Conservation (phyloP, 345 rosid genomes). For the Isatis tinctoria region DNA sequence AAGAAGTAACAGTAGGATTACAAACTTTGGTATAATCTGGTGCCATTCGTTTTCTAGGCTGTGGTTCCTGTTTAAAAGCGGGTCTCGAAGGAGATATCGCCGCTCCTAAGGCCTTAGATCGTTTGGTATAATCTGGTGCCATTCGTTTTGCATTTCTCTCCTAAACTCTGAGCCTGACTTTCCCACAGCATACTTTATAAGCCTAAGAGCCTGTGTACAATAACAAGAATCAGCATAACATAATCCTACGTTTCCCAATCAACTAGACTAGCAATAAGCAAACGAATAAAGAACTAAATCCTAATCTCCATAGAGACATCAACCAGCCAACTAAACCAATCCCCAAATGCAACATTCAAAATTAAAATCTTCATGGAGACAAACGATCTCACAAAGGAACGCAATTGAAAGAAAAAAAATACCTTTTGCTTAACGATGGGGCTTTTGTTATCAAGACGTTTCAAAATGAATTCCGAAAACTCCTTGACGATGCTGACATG, state of each 20-base stretch:
- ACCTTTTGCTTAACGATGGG: constrained; percentile 98
- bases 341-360: constrained; percentile 20
- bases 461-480: constrained; percentile 72
- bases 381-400: constrained; percentile 2
- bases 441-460: constrained; percentile 87
- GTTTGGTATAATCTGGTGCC: too few relatives aligned
- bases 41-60: too few relatives aligned
- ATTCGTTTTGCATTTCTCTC: constrained; percentile 96
- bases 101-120: too few relatives aligned
- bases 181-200: constrained; percentile 81
- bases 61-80: too few relatives aligned
- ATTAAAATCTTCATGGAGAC: constrained; percentile 4
- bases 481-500: constrained; percentile 85
- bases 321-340: not conserved
- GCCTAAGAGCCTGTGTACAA: constrained; percentile 86
- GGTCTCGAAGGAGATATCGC: too few relatives aligned
- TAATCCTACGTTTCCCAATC: too few relatives aligned
- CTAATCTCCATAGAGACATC: constrained; percentile 5
- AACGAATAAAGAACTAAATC: too few relatives aligned
- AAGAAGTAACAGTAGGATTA: too few relatives aligned
- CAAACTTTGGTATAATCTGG: too few relatives aligned
- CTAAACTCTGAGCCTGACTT: constrained; percentile 90
- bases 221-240: too few relatives aligned
- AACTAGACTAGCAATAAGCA: too few relatives aligned
- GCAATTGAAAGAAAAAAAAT: not conserved